phyloP scores from a whole-genome alignment of 1,284 basidiomycete species.

The Lentinula novae-zelandiae region DNA sequence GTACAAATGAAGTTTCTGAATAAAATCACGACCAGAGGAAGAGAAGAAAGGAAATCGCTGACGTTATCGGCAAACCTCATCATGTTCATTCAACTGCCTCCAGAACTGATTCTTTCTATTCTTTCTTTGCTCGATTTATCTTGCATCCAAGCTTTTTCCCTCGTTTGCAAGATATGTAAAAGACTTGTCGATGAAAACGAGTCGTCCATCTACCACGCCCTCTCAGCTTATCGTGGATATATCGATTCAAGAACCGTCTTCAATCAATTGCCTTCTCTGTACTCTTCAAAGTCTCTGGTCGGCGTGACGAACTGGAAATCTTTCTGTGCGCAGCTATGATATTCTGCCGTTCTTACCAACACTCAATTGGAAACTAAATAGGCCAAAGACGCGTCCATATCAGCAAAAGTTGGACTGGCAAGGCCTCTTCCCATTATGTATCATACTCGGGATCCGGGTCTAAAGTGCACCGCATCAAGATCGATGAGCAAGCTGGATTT shows the following conservation, averaged over 20 bases:
- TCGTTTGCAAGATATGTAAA: conserved; percentile 41
- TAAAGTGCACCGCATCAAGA: conserved; percentile 66
- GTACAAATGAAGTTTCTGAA: background rate
- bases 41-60: background rate
- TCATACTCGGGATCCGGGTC: conserved; percentile 29
- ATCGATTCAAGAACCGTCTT: conserved; percentile 28
- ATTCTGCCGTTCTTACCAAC: conserved; percentile 5
- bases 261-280: conserved; percentile 26
- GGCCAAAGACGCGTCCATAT: conserved; percentile 43
- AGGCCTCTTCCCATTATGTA: conserved; percentile 34
- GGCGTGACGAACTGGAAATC: conserved; percentile 46
- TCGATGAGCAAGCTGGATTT: conserved; percentile 56
- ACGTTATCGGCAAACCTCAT: conserved; percentile 12
- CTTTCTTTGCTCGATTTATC: conserved; percentile 43
- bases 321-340: conserved; percentile 43
- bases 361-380: conserved; percentile 21
- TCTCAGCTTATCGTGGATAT: conserved; percentile 47
- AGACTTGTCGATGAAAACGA: conserved; percentile 43
- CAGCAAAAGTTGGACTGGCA: conserved; percentile 54
- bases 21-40: background rate
- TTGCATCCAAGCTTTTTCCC: conserved; percentile 30
- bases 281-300: conserved; percentile 28
- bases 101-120: conserved; percentile 45
- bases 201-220: conserved; percentile 45
- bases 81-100: conserved; percentile 40